Evolutionary conservation across 305 asterid genomes (phyloP).

Genomic region (Petunia hybrid): DNA sequence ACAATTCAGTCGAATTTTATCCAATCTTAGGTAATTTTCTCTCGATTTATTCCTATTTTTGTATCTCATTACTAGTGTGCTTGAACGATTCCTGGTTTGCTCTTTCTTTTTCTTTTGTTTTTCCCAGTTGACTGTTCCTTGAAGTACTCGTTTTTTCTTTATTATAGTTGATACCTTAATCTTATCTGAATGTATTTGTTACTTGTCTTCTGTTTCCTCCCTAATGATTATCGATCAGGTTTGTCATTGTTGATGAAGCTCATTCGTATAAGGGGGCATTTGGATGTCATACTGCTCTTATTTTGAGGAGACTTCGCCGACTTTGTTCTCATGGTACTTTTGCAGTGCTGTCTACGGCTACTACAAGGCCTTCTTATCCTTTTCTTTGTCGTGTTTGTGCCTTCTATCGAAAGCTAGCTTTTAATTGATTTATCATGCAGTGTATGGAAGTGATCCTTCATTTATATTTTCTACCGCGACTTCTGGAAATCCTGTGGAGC

Average conservation of each 20-base stretch:
- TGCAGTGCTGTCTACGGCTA: constrained; percentile 26
- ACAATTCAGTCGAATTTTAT: constrained; percentile 76
- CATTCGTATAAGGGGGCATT: constrained; percentile 92
- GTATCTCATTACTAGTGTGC: constrained; percentile 17
- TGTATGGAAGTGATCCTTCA: constrained; percentile 90
- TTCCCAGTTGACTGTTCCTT: constrained; percentile 8
- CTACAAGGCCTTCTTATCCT: constrained; percentile 33
- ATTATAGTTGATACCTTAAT: constrained; percentile 4
- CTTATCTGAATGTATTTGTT: constrained; percentile 28
- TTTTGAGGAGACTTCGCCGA: constrained; percentile 90
- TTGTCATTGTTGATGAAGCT: constrained; percentile 89
- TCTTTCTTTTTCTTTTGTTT: background rate
- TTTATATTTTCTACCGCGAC: constrained; percentile 95
- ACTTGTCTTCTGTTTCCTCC: constrained; percentile 28
- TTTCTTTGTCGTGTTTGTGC: constrained; percentile 29
- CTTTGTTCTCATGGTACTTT: constrained; percentile 86
- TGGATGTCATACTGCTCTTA: constrained; percentile 93
- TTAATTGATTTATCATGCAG: constrained; percentile 62
- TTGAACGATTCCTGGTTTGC: constrained; percentile 8
- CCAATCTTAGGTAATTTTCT: constrained; percentile 74
- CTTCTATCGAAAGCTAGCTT: constrained; percentile 33
- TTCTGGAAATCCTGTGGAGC: constrained; percentile 92
- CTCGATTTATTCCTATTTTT: constrained; percentile 38
- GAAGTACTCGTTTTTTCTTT: constrained; percentile 35
- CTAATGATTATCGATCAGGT: constrained; percentile 49